Percentiles rank a stretch among this genome's conserved stretches.
phyloP scores from a whole-genome alignment of 1,284 basidiomycete genomes.

The Boletellus deceptivus region DNA sequence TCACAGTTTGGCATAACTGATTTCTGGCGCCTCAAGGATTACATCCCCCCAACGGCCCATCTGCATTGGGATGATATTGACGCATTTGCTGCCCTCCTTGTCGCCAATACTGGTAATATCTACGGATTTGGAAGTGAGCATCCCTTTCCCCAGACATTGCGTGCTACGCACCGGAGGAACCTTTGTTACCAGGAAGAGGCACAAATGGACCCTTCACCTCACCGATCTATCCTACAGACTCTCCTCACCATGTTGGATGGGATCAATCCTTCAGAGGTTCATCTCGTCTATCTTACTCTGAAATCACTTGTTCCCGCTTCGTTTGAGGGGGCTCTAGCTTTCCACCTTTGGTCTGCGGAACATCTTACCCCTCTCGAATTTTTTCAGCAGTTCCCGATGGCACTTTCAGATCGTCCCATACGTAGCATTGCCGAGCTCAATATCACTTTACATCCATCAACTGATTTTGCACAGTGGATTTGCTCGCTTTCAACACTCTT shows the following conservation, averaged over 20 bases:
- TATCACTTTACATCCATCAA: conserved; percentile 38
- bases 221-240: conserved; percentile 50
- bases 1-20: conserved; percentile 54
- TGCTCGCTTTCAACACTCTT: conserved; percentile 58
- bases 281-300: conserved; percentile 63
- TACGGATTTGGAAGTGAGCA: conserved; percentile 57
- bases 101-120: conserved; percentile 56
- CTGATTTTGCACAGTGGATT: conserved; percentile 67
- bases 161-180: conserved; percentile 39
- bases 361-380: conserved; percentile 51
- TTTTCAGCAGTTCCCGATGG: conserved; percentile 46
- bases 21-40: conserved; percentile 83
- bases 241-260: conserved; percentile 61
- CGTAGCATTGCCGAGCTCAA: conserved; percentile 41
- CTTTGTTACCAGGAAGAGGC: conserved; percentile 21
- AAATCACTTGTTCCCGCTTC: conserved; percentile 52
- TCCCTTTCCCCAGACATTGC: conserved; percentile 38
- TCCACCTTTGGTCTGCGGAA: conserved; percentile 41
- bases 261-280: conserved; percentile 45
- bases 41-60: conserved; percentile 52
- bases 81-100: conserved; percentile 74
- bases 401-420: conserved; percentile 27
- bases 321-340: conserved; percentile 34
- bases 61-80: conserved; percentile 64
- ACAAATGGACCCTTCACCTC: conserved; percentile 32